phyloP scores from a whole-genome alignment of 176 grass and related monocot genomes.

The Guadua angustifolia region DNA sequence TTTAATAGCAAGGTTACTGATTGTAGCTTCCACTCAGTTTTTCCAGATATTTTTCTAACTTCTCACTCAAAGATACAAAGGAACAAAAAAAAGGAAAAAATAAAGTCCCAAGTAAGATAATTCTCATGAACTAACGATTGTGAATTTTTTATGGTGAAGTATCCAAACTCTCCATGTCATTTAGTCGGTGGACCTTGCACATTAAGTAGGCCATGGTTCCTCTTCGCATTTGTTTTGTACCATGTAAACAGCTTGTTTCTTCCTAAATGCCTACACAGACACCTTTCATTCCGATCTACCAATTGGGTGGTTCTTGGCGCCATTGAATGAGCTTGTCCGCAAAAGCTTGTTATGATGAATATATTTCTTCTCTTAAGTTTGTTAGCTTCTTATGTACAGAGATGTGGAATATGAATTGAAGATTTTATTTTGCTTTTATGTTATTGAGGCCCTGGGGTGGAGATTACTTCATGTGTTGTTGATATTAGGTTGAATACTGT shows the following conservation, averaged over 20 bases:
- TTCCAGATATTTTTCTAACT: not conserved
- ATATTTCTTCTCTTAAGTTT: too few relatives aligned
- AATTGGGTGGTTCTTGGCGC: conserved; percentile 22
- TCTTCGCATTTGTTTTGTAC: conserved; percentile 42
- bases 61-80: not conserved
- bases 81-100: not conserved
- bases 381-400: too few relatives aligned
- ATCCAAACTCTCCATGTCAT: not conserved
- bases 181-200: not conserved
- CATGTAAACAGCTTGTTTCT: conserved; percentile 35
- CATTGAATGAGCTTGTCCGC: conserved; percentile 53
- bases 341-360: too few relatives aligned
- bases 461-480: too few relatives aligned
- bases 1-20: not conserved
- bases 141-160: not conserved
- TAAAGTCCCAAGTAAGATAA: too few relatives aligned
- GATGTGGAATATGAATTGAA: too few relatives aligned
- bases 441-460: too few relatives aligned
- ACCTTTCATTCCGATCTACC: conserved; percentile 32
- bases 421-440: too few relatives aligned
- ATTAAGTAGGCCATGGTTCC: conserved; percentile 11
- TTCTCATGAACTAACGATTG: not conserved
- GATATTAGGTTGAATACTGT: too few relatives aligned
- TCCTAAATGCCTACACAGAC: conserved; percentile 32
- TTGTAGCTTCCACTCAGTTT: not conserved